These are phyloP conservation scores for Lineolata rhizophorae DNA, from an alignment of 495 filamentous ascomycete species.

Conservation along the genomic window DNA sequence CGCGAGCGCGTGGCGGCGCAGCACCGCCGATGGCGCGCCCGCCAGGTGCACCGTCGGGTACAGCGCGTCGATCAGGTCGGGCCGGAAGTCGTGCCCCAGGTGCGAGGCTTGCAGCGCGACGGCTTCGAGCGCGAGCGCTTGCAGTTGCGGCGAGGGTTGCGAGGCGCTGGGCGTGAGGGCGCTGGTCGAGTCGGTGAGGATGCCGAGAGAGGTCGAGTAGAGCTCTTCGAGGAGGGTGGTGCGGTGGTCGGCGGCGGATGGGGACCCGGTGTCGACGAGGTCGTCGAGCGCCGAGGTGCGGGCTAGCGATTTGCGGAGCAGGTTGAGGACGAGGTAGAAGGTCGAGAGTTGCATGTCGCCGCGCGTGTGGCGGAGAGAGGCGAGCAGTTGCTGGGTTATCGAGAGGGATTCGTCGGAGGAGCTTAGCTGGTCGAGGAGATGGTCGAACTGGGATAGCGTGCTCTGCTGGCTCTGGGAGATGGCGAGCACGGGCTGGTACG, in stretches of 20 bases:
- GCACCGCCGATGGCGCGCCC: constrained; percentile 41
- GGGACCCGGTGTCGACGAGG: constrained; percentile 30
- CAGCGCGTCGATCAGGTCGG: constrained; percentile 74
- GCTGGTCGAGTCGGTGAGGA: constrained; percentile 35
- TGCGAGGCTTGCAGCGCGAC: constrained; percentile 20
- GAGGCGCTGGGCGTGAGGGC: no score
- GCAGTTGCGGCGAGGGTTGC: constrained; percentile 22
- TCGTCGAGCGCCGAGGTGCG: constrained; percentile 32
- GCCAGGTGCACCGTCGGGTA: constrained; percentile 75
- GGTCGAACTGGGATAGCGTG: constrained; percentile 10
- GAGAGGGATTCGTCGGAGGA: constrained; percentile 4
- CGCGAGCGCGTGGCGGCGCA: constrained; percentile 66
- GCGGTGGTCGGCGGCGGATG: constrained; percentile 20
- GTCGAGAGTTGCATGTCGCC: constrained; percentile 29
- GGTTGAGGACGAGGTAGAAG: constrained; percentile 63
- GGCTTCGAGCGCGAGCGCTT: constrained; percentile 18
- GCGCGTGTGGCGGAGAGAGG: constrained; percentile 3
- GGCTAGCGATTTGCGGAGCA: constrained; percentile 27
- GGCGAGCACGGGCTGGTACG: constrained; percentile 12
- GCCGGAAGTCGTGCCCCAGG: constrained; percentile 37
- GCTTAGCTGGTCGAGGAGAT: constrained; percentile 9
- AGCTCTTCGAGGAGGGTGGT: constrained; percentile 49
- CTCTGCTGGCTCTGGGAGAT: constrained; percentile 12
- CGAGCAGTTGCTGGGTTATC: constrained; percentile 13
- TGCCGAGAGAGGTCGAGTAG: constrained; percentile 50